Evolutionary conservation across 2,329 filamentous ascomycete genomes (phyloP).

Genomic region (Colletotrichum navitas): DNA sequence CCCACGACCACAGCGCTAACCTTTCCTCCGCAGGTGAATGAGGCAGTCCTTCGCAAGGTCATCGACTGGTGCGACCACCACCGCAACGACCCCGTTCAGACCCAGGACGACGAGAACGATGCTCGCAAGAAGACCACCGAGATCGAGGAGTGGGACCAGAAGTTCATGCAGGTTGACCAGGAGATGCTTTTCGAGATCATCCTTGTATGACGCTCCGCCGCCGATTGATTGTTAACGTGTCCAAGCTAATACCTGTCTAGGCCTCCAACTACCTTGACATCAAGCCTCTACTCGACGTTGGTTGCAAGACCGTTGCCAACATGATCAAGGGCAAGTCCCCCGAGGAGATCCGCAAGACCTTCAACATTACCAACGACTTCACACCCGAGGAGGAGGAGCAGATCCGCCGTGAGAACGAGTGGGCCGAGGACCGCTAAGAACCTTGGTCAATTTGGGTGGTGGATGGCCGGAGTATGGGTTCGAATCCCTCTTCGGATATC

Average conservation of each 20-base stretch:
- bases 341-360: conserved; percentile 99
- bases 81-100: conserved; percentile 85
- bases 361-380: conserved; percentile 99
- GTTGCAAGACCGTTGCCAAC: conserved; percentile 99
- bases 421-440: conserved; percentile 83
- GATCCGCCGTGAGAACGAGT: conserved; percentile 92
- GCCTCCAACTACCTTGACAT: conserved; percentile 99
- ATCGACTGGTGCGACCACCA: conserved; percentile 99
- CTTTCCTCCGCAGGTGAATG: conserved; percentile 75
- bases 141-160: conserved; percentile 99
- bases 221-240: not conserved
- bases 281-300: conserved; percentile 96
- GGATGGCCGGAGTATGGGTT: conserved; percentile 12
- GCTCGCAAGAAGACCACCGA: conserved; percentile 98
- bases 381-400: conserved; percentile 99
- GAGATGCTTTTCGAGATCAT: conserved; percentile 99
- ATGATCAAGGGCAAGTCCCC: conserved; percentile 99
- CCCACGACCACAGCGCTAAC: conserved; percentile 30
- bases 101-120: conserved; percentile 90
- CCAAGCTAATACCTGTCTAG: conserved; percentile 56
- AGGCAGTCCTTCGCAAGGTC: conserved; percentile 93
- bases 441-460: not conserved
- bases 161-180: conserved; percentile 99
- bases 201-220: conserved; percentile 71
- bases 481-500: conserved; percentile 1